A percentile compares a stretch with the other conserved stretches of the same genome.
Evolutionary conservation across 208 protist genomes (phyloP).

Genomic region (Acanthamoeba royreba): DNA sequence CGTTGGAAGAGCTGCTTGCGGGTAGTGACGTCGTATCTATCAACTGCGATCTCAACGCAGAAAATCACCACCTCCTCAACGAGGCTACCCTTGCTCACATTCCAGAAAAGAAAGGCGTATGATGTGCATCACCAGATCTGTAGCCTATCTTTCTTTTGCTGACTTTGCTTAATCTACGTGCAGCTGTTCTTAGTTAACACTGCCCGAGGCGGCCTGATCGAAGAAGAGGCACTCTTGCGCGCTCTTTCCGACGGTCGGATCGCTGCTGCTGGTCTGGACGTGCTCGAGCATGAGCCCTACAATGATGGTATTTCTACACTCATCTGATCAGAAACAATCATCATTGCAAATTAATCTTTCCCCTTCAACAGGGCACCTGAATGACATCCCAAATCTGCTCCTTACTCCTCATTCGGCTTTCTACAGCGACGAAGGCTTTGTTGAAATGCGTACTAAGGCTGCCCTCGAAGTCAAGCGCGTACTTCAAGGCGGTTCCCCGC

Average conservation of each 20-base stretch:
- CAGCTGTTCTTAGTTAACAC: not conserved
- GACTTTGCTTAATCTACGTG: not conserved
- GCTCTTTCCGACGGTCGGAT: not conserved
- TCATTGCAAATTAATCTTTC: not conserved
- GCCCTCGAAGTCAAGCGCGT: slow-evolving; percentile 33
- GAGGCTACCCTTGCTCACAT: not conserved
- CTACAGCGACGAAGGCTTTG: slow-evolving; percentile 35
- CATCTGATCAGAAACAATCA: not conserved
- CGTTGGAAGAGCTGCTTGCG: not conserved
- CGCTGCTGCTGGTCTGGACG: not conserved
- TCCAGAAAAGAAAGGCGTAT: not conserved
- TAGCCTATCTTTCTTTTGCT: not conserved
- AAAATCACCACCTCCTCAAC: not conserved
- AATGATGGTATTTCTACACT: not conserved
- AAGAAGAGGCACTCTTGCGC: not conserved
- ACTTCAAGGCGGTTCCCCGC: not conserved
- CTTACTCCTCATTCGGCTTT: slow-evolving; percentile 19
- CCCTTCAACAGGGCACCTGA: not conserved
- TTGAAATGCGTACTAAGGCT: slow-evolving; percentile 31
- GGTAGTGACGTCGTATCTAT: not conserved
- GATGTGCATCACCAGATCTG: too few species aligned
- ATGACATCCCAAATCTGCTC: not conserved
- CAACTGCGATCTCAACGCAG: not conserved
- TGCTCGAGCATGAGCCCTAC: slow-evolving; percentile 38
- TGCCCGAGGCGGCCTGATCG: not conserved